Evolutionary conservation across 768 basidiomycete genomes (phyloP), one percentile per base, ranked within the genome.

Genomic region (Termitomyces sp.): DNA sequence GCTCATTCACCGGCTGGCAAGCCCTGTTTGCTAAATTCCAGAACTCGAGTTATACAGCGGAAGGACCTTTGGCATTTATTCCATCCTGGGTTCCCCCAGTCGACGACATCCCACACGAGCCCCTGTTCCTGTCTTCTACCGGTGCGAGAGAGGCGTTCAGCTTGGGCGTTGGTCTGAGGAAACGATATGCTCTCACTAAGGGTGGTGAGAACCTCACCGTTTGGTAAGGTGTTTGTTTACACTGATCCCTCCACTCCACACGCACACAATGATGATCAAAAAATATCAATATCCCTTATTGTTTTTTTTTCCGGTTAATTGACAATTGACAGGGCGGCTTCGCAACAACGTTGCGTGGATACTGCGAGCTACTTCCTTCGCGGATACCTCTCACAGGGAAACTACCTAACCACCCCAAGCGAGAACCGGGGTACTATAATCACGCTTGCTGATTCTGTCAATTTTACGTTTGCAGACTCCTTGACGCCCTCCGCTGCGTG

Each of bases 301-400:
- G 27, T 27, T 27, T 27, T 27, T 27, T 27, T 27, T 27, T 27
- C 1, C 4, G 27, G 2, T 27, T 27, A 4, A 27, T 8, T 18
- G 39, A 41, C 18, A n/a, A 18, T 49, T 22, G 16, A 20, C 22
- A 79, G 78, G 78, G 65, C 76, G 34, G 77, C 77, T 0, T 63
- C 67, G 2, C 74, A 79, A 61, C 77, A 78, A 56, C 75, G 77
- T 27, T 71, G 72, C 6, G 54, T 78, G 13, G 78, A 78, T 58
- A 79, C 77, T 3, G 73, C 76, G 1, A 69, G 68, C 0, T 76
- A 69, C 60, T 78, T 77, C 58, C 12, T 75, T 0, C 69, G 72
- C 4, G 78, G 78, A 3, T 78, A 78, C 57, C 72, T 79, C 33
- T 73, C 76, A 0, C 73, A 75, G 44, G 78, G 78, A 2, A 75